Evolutionary conservation across 2,329 filamentous ascomycete species (phyloP).

Genomic region (Fusarium decemcellulare): DNA sequence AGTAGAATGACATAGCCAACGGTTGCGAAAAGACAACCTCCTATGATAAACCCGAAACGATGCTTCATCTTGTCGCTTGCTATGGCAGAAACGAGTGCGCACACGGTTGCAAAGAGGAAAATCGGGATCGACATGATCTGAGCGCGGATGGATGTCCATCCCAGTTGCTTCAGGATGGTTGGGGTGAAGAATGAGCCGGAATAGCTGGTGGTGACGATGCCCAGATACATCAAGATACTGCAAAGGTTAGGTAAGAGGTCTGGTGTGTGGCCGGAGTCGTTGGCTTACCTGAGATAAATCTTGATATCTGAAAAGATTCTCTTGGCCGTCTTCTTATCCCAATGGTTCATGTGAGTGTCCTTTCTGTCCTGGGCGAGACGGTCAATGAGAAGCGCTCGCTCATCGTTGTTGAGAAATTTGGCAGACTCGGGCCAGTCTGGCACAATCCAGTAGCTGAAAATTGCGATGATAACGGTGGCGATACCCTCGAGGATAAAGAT

Average conservation of each 20-base stretch:
- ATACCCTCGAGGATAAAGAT: neutral
- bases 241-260: neutral
- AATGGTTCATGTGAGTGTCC: slow-evolving; percentile 24
- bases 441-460: neutral
- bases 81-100: neutral
- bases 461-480: slow-evolving; percentile 1
- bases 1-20: slow-evolving; percentile 26
- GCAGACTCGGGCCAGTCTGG: slow-evolving; percentile 12
- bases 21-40: slow-evolving; percentile 5
- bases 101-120: slow-evolving; percentile 4
- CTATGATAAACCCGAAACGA: slow-evolving; percentile 22
- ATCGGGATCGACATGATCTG: slow-evolving; percentile 14
- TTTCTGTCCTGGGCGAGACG: slow-evolving; percentile 22
- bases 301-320: slow-evolving; percentile 3
- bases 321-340: slow-evolving; percentile 12
- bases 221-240: slow-evolving; percentile 8
- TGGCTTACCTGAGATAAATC: slow-evolving; percentile 8
- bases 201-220: slow-evolving; percentile 9
- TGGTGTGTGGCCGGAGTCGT: neutral
- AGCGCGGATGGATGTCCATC: neutral
- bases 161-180: slow-evolving; percentile 3
- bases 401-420: slow-evolving; percentile 4
- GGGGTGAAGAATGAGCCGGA: slow-evolving; percentile 7
- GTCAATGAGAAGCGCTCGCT: slow-evolving; percentile 1
- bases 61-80: slow-evolving; percentile 11